Conservation (phyloP, 305 asterid genomes). For the Solanum hybrid region DNA sequence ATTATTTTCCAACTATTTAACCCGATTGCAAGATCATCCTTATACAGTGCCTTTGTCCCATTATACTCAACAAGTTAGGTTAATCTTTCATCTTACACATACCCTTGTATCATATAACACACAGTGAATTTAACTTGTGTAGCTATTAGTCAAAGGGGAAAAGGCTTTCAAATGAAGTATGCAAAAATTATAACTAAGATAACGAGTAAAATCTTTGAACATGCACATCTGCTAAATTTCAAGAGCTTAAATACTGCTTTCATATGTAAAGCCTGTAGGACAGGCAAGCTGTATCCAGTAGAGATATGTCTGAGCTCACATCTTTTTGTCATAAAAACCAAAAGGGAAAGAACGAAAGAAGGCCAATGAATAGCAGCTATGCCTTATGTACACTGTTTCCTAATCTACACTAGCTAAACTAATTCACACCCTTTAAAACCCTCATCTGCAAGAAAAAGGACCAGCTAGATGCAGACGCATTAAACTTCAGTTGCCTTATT, state of each 20-base stretch:
- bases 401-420: constrained; percentile 3
- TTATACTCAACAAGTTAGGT: not conserved
- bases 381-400: constrained; percentile 16
- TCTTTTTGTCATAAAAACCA: not conserved
- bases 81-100: not conserved
- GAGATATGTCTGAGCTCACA: not conserved
- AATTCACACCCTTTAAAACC: not conserved
- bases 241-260: not conserved
- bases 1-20: not conserved
- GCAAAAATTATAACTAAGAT: not conserved
- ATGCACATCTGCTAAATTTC: not conserved
- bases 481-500: not conserved
- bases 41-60: not conserved
- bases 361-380: constrained; percentile 12
- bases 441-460: not conserved
- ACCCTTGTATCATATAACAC: not conserved
- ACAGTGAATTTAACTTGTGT: not conserved
- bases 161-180: not conserved
- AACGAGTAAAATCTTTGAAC: not conserved
- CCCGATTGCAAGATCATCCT: not conserved
- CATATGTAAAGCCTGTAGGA: not conserved
- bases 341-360: not conserved
- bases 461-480: not conserved
- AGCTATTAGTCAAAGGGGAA: not conserved
- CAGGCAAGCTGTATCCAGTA: not conserved